Evolutionary conservation across 163 green algal genomes (phyloP).

Genomic region (Trebouxiophyceae sp.): DNA sequence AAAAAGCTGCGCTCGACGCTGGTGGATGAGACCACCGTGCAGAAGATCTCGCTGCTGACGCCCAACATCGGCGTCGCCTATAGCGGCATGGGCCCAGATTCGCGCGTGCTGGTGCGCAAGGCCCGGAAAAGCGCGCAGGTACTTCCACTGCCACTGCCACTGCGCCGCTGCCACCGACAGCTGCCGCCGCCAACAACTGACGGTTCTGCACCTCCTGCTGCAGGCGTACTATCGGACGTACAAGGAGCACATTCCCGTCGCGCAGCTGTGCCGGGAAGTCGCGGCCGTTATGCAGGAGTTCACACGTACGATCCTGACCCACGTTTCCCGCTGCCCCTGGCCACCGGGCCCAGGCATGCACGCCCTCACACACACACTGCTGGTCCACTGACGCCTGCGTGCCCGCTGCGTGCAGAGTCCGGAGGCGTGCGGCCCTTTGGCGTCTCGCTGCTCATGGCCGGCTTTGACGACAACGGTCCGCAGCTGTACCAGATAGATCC

Average conservation of each 20-base stretch:
- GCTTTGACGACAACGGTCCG: slow-evolving; percentile 90
- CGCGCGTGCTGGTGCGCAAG: slow-evolving; percentile 91
- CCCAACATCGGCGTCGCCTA: slow-evolving; percentile 92
- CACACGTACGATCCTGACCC: slow-evolving; percentile 73
- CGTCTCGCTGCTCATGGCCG: slow-evolving; percentile 93
- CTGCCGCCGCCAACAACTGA: too few relatives aligned
- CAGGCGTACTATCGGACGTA: slow-evolving; percentile 86
- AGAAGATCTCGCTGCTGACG: slow-evolving; percentile 90
- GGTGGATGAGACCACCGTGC: slow-evolving; percentile 89
- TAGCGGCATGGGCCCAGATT: slow-evolving; percentile 97
- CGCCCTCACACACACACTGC: background rate
- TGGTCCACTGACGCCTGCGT: slow-evolving; percentile 1
- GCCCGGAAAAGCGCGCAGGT: slow-evolving; percentile 42
- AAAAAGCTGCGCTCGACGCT: slow-evolving; percentile 91
- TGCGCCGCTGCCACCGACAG: too few relatives aligned
- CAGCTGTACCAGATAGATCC: slow-evolving; percentile 99
- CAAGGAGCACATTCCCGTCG: slow-evolving; percentile 94
- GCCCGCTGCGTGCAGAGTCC: slow-evolving; percentile 47
- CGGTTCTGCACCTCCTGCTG: too few relatives aligned
- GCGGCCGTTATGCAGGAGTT: slow-evolving; percentile 99
- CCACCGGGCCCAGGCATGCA: background rate
- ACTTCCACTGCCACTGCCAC: too few relatives aligned
- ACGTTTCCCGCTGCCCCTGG: background rate
- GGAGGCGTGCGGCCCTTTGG: slow-evolving; percentile 96
- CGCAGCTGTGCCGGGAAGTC: slow-evolving; percentile 92